Percentiles rank a stretch among this genome's conserved stretches.
Conservation (phyloP, 225 moss, liverwort and hornwort species). For the Anthoceros angustus region DNA sequence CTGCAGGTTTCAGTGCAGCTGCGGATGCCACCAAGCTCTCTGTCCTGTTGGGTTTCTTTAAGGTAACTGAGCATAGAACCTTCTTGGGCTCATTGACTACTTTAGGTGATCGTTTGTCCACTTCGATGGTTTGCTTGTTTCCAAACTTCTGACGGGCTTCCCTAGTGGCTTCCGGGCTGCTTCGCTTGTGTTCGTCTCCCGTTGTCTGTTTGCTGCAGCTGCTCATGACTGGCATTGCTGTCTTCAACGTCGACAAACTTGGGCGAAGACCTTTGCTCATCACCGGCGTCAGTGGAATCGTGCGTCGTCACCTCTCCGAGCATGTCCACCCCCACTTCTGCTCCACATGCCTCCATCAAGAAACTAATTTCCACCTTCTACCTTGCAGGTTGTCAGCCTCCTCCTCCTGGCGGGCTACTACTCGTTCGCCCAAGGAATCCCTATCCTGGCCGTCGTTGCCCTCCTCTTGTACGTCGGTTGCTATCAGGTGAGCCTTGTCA, state of each 20-base stretch:
- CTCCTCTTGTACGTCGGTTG: constrained; percentile 78
- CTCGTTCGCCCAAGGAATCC: constrained; percentile 46
- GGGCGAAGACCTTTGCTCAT: constrained; percentile 88
- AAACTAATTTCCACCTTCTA: too few species aligned
- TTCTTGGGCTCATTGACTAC: neutral
- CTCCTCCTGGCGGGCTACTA: constrained; percentile 58
- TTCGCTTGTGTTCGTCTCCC: neutral
- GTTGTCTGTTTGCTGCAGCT: constrained; percentile 19
- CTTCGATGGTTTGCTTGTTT: too few species aligned
- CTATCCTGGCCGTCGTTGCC: constrained; percentile 56
- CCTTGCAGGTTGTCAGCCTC: constrained; percentile 33
- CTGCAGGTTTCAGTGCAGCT: constrained; percentile 75
- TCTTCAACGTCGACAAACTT: constrained; percentile 69
- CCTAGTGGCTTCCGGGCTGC: too few species aligned
- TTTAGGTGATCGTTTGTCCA: too few species aligned
- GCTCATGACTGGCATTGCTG: constrained; percentile 63
- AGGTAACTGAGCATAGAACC: constrained; percentile 15
- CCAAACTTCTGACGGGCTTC: too few species aligned
- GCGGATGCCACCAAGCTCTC: constrained; percentile 71
- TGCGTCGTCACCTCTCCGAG: constrained; percentile 5
- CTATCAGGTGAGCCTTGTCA: constrained; percentile 31
- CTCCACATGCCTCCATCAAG: too few species aligned
- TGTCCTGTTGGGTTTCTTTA: constrained; percentile 56
- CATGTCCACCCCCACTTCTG: too few species aligned
- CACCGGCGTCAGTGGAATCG: constrained; percentile 57